Conservation (phyloP, 1,284 basidiomycete genomes). For the Ceratobasidium sp. region DNA sequence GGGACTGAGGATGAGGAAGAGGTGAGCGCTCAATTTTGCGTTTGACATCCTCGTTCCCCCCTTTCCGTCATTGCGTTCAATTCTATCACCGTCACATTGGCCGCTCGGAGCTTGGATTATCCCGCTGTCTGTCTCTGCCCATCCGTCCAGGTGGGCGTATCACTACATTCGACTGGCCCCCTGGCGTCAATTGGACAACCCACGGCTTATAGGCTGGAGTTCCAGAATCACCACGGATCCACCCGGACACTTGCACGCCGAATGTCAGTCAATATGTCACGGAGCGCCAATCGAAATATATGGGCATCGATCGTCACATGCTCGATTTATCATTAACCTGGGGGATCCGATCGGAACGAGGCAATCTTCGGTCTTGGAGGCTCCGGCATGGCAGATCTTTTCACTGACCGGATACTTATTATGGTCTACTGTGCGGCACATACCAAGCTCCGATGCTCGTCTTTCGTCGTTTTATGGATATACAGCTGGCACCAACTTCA, state of each 20-base stretch:
- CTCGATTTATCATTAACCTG: too few species aligned
- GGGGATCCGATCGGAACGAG: too few species aligned
- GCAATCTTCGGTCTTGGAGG: too few species aligned
- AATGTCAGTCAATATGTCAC: too few species aligned
- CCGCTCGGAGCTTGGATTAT: background rate
- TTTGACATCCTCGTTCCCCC: background rate
- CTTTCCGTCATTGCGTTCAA: background rate
- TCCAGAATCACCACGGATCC: too few species aligned
- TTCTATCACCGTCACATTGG: background rate
- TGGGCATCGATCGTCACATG: too few species aligned
- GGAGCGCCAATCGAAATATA: too few species aligned
- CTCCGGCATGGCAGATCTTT: too few species aligned
- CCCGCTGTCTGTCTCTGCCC: background rate
- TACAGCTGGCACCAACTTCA: background rate
- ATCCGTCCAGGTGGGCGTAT: background rate
- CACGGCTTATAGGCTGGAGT: too few species aligned
- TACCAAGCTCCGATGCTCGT: background rate
- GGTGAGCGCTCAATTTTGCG: slow-evolving; percentile 17
- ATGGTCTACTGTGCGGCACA: background rate
- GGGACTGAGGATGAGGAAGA: slow-evolving; percentile 38
- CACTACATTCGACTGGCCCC: too few species aligned
- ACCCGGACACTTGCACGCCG: too few species aligned
- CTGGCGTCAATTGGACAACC: too few species aligned
- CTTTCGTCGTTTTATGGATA: background rate
- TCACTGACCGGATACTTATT: background rate